Base-by-base conservation (phyloP, 2,329 filamentous ascomycete genomes). In the Pseudogymnoascus sp. region DNA sequence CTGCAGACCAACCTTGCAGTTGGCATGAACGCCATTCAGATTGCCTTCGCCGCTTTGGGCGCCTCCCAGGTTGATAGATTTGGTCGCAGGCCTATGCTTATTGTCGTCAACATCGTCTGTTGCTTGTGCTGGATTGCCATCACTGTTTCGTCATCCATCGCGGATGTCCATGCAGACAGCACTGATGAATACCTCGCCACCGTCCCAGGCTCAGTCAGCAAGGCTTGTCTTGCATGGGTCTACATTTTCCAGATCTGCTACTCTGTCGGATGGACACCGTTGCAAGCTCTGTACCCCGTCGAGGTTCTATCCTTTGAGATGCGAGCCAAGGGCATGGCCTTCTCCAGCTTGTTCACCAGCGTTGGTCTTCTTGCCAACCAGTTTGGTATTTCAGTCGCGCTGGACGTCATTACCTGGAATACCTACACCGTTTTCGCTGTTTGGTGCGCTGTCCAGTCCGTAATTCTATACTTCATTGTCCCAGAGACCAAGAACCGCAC, bases 311-410 rank as follows among this genome's bases (percentile, higher is more conserved):
- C 75, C 8, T 82, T 79, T 64, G 79, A 82, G 68, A 80, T 79
- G 66, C 75, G 80, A 59, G 80, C 79, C 60, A 82, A 82, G 72
- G 80, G 80, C 12, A 82, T 82, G 78, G 80, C 77, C 2, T 77
- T 82, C 65, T 77, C 69, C 68, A 77, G 71, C 60, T 71, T 75
- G 63, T 75, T 72, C 65, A 75, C 74, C 66, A 77, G 76, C 63
- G 72, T 75, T 47, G 77, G 75, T 12, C 76, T 73, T 36, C 72
- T 80, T 47, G 71, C 80, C 60, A 79, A 76, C 65, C 75, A 78
- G 68, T 78, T 77, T 61, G 76, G 72, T 60, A 75, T 75, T 38
- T 77, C 77, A 0, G 76, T 81, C 1, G 74, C 78, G 2, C 71
- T 82, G 38, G 71, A 76, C 25, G 74, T 76, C 58, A 82, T 83